A percentile compares a stretch with the other conserved stretches of the same genome.
Evolutionary conservation across 2,329 filamentous ascomycete genomes (phyloP).

Genomic region (Tolypocladium inflatum): DNA sequence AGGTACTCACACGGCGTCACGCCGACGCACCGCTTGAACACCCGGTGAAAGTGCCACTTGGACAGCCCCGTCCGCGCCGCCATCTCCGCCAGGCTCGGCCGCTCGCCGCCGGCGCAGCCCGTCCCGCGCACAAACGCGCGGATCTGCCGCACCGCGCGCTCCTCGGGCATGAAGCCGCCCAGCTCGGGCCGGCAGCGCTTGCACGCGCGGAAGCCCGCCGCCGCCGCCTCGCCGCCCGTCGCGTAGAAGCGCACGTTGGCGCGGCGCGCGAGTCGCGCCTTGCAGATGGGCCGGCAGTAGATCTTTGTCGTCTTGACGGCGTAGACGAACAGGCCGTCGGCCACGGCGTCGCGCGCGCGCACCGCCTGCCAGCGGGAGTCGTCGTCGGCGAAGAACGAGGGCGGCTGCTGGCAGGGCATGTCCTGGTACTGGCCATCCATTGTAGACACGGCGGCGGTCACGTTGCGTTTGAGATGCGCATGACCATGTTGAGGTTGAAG

Average conservation of each 20-base stretch:
- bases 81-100: constrained; percentile 32
- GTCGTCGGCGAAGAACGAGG: constrained; percentile 17
- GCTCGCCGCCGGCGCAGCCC: constrained; percentile 8
- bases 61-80: constrained; percentile 42
- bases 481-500: not conserved
- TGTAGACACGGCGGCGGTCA: not conserved
- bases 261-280: constrained; percentile 48
- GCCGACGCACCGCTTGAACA: constrained; percentile 46
- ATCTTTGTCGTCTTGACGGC: constrained; percentile 34
- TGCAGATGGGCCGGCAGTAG: constrained; percentile 53
- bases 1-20: constrained; percentile 32
- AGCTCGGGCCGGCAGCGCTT: constrained; percentile 43
- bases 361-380: constrained; percentile 26
- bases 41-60: constrained; percentile 48
- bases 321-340: constrained; percentile 32
- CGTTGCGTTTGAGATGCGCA: not conserved
- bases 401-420: not conserved
- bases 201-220: constrained; percentile 44
- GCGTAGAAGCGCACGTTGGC: constrained; percentile 50
- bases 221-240: constrained; percentile 31
- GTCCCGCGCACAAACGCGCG: constrained; percentile 20
- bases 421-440: not conserved
- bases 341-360: constrained; percentile 20
- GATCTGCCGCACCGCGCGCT: constrained; percentile 31
- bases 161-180: constrained; percentile 29